Base-by-base conservation (phyloP, 2,329 filamentous ascomycete species). In the Pseudogymnoascus sp. region DNA sequence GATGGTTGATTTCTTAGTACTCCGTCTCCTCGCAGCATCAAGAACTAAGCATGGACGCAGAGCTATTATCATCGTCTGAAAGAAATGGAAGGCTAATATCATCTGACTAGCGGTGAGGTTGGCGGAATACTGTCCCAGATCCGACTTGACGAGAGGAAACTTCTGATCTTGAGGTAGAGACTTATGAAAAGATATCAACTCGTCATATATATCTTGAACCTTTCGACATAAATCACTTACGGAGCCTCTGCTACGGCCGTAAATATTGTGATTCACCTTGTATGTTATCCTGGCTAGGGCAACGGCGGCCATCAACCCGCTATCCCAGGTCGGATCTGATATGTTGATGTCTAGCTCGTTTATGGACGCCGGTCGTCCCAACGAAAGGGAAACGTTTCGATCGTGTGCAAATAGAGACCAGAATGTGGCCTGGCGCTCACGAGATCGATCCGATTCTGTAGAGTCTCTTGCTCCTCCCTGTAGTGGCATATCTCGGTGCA, bases 51-150 rank as follows among this genome's bases (percentile, higher is more conserved):
- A 61, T n/a, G 60, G 60, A n/a, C 57, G 54, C 1, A 61, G 37
- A 20, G 60, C 35, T 20, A 61, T 61, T 16, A 59, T 61, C 50
- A 61, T 59, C 12, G 54, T 43, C 32, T 61, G 60, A 57, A 61
- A 59, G 28, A 61, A 59, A 61, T 61, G 34, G 22, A 59, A 58
- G n/a, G 35, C 50, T 35, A 35, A 18, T 59, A 59, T 30, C 37
- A 41, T 60, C 38, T 60, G 58, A 34, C 35, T 43, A 18, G 37
- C 30, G n/a, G 22, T 60, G n/a, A 60, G 35, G 7, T 60, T 43
- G 58, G 41, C 35, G 5, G 35, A 28, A 32, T 39, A 60, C 12
- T 54, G 25, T 8, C 20, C 28, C 12, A 60, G 22, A 20, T 60
- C 58, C 11, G 58, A 34, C 16, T 60, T n/a, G 18, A n/a, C 34